phyloP scores from a whole-genome alignment of 225 moss, liverwort and hornwort species.

The Antitrichia curtipendula region DNA sequence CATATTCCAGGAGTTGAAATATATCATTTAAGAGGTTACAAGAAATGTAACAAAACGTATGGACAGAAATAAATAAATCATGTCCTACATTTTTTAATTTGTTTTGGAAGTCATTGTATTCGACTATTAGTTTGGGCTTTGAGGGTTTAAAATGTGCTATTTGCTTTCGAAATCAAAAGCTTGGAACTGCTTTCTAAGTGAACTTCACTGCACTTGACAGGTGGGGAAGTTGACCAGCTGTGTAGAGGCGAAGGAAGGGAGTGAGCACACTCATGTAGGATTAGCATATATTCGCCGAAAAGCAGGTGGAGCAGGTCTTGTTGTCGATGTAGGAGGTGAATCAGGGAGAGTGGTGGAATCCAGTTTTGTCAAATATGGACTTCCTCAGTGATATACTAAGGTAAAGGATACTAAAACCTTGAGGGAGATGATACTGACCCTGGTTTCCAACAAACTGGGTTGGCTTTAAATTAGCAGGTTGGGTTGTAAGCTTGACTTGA shows the following conservation, averaged over 20 bases:
- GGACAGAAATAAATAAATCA: background rate
- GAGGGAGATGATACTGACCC: background rate
- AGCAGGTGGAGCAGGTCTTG: conserved; percentile 63
- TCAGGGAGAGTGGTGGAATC: conserved; percentile 57
- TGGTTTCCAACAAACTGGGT: background rate
- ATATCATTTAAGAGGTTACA: background rate
- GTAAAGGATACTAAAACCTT: too few species aligned
- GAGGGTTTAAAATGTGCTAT: background rate
- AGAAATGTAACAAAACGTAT: background rate
- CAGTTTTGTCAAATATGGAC: conserved; percentile 52
- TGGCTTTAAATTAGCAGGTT: background rate
- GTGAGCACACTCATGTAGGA: conserved; percentile 43
- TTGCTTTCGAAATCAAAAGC: background rate
- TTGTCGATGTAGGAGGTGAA: conserved; percentile 57
- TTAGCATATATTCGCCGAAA: conserved; percentile 71
- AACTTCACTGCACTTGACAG: conserved; percentile 17
- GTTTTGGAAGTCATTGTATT: background rate
- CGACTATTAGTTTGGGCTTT: background rate
- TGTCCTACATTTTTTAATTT: background rate
- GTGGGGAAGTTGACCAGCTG: conserved; percentile 90
- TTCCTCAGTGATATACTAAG: conserved; percentile 1
- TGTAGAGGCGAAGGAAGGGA: conserved; percentile 46
- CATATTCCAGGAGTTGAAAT: background rate
- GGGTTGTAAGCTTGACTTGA: background rate
- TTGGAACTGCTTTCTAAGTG: background rate